phyloP scores from a whole-genome alignment of 2,329 filamentous ascomycete genomes.

The Xylaria hypoxylon region DNA sequence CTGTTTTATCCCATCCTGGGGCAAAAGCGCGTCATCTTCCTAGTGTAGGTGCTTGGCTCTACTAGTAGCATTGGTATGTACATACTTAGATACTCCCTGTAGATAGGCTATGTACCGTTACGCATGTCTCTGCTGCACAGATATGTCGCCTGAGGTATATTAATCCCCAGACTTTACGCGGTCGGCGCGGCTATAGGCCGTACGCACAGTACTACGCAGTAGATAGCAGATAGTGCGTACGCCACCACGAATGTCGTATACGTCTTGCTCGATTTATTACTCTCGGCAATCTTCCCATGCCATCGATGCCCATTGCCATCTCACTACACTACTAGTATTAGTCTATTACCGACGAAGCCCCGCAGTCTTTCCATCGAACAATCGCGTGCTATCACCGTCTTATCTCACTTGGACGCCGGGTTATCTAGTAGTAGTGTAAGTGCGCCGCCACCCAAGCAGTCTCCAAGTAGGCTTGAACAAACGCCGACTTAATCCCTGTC shows the following conservation, averaged over 20 bases:
- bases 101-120: slow-evolving; percentile 12
- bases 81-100: too few relatives aligned
- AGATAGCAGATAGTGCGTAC: not conserved
- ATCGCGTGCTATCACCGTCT: slow-evolving; percentile 8
- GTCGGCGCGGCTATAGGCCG: slow-evolving; percentile 39
- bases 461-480: slow-evolving; percentile 21
- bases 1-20: slow-evolving; percentile 5
- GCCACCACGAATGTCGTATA: slow-evolving; percentile 15
- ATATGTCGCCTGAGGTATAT: slow-evolving; percentile 21
- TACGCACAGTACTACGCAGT: not conserved
- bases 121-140: slow-evolving; percentile 20
- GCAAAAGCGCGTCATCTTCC: slow-evolving; percentile 31
- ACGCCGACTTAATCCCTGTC: slow-evolving; percentile 21
- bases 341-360: slow-evolving; percentile 4
- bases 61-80: too few relatives aligned
- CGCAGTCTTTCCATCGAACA: not conserved
- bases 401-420: slow-evolving; percentile 26
- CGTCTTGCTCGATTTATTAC: slow-evolving; percentile 11
- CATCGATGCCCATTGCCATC: slow-evolving; percentile 7
- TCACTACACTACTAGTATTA: too few relatives aligned
- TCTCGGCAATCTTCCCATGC: slow-evolving; percentile 27
- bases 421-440: not conserved
- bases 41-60: too few relatives aligned
- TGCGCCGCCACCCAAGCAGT: too few relatives aligned
- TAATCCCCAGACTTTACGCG: slow-evolving; percentile 31